Conservation (phyloP, 2,329 filamentous ascomycete genomes). For the Geosmithia putterillii region DNA sequence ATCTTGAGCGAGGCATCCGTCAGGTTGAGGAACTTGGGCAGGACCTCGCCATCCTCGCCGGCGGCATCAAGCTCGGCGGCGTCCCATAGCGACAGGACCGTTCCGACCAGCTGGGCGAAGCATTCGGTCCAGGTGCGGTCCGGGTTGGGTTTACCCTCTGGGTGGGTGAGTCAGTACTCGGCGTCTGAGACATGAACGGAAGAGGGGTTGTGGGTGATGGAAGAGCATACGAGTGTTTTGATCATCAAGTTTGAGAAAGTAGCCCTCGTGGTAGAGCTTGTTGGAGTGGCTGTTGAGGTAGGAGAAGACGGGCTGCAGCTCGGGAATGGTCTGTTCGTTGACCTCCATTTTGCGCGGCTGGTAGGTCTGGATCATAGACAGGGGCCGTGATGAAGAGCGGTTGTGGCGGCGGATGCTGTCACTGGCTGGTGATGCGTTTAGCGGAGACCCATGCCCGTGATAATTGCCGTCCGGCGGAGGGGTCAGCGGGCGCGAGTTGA, state of each 20-base stretch:
- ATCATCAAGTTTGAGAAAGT: constrained; percentile 93
- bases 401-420: constrained; percentile 21
- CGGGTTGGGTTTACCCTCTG: constrained; percentile 74
- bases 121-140: constrained; percentile 93
- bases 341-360: constrained; percentile 80
- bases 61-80: constrained; percentile 81
- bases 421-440: constrained; percentile 28
- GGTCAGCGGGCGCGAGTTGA: constrained; percentile 18
- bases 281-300: constrained; percentile 92
- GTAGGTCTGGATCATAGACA: constrained; percentile 79
- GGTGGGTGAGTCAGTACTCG: not conserved
- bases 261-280: constrained; percentile 95
- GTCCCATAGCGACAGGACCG: constrained; percentile 91
- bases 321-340: constrained; percentile 73
- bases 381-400: constrained; percentile 51
- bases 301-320: constrained; percentile 87
- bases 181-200: constrained; percentile 2
- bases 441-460: constrained; percentile 17
- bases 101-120: constrained; percentile 92
- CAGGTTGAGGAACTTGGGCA: constrained; percentile 90
- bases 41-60: constrained; percentile 70
- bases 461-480: constrained; percentile 26
- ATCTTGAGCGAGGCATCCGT: constrained; percentile 97
- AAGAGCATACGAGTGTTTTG: constrained; percentile 66
- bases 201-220: not conserved